phyloP scores from a whole-genome alignment of 768 basidiomycete genomes.

The Boletus edulis region DNA sequence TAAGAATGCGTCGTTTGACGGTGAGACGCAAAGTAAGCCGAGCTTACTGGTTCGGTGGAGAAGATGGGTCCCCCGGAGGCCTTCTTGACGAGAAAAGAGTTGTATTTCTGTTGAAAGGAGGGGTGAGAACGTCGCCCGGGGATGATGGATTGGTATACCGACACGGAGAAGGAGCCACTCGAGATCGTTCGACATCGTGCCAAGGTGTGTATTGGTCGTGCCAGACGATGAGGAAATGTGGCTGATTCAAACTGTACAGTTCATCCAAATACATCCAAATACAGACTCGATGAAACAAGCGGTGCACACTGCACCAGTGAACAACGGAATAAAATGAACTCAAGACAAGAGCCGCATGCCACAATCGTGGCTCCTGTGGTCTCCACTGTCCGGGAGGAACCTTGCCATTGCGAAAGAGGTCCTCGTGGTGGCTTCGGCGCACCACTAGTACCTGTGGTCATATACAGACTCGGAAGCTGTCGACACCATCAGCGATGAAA shows the following conservation, averaged over 20 bases:
- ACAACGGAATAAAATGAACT: no score
- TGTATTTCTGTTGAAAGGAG: slow-evolving; percentile 57
- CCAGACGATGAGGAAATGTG: slow-evolving; percentile 23
- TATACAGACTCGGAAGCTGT: no score
- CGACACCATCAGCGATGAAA: no score
- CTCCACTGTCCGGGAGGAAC: no score
- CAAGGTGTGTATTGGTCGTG: slow-evolving; percentile 11
- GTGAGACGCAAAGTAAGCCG: not conserved
- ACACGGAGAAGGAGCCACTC: slow-evolving; percentile 93
- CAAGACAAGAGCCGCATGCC: no score
- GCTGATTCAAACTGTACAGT: slow-evolving; percentile 35
- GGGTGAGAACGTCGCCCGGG: not conserved
- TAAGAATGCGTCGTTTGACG: slow-evolving; percentile 5
- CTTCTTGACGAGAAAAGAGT: slow-evolving; percentile 84
- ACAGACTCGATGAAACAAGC: no score
- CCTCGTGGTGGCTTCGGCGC: no score
- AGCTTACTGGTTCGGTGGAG: slow-evolving; percentile 78
- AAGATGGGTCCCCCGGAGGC: slow-evolving; percentile 71
- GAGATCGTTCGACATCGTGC: slow-evolving; percentile 84
- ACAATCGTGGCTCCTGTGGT: no score
- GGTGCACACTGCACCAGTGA: no score
- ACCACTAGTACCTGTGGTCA: no score
- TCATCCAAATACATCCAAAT: slow-evolving; percentile 27
- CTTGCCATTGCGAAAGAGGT: no score
- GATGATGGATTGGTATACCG: slow-evolving; percentile 31